Percentiles rank a stretch among this genome's conserved stretches.
phyloP scores from a whole-genome alignment of 805 yeast genomes.

The Sporopachydermia quercuum region DNA sequence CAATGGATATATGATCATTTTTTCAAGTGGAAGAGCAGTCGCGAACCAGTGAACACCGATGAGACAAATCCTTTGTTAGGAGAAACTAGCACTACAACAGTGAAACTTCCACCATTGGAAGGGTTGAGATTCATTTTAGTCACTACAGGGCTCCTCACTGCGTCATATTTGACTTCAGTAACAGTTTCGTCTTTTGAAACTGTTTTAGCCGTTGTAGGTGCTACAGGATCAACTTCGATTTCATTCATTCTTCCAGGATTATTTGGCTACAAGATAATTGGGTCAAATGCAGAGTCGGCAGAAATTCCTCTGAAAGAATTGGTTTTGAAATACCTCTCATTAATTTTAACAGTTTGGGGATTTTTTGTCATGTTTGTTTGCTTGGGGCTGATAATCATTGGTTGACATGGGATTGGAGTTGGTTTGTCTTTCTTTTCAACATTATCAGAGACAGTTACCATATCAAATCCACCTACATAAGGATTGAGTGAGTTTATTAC shows the following conservation, averaged over 20 bases:
- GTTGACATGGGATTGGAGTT: no score
- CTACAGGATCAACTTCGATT: conserved; percentile 71
- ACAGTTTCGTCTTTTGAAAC: conserved; percentile 49
- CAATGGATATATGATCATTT: conserved; percentile 25
- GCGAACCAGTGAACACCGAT: no score
- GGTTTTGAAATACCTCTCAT: conserved; percentile 30
- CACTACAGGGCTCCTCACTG: conserved; percentile 30
- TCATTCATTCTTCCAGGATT: conserved; percentile 68
- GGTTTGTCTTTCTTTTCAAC: no score
- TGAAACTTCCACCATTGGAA: background rate
- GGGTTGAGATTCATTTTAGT: conserved; percentile 26
- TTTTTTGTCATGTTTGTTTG: conserved; percentile 56
- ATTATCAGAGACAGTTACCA: no score
- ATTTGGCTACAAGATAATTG: conserved; percentile 51
- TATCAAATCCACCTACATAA: no score
- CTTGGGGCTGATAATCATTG: conserved; percentile 13
- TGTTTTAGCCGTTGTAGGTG: conserved; percentile 62
- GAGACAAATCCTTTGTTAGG: background rate
- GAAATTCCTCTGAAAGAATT: conserved; percentile 16
- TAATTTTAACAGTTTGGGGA: conserved; percentile 55
- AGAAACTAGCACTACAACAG: background rate
- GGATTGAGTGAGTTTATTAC: no score
- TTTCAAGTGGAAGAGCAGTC: no score
- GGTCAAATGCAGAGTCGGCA: conserved; percentile 4
- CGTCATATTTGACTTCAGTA: conserved; percentile 42